Evolutionary conservation across 331 rosid genomes (phyloP).

Genomic region (Quercus tomentella): DNA sequence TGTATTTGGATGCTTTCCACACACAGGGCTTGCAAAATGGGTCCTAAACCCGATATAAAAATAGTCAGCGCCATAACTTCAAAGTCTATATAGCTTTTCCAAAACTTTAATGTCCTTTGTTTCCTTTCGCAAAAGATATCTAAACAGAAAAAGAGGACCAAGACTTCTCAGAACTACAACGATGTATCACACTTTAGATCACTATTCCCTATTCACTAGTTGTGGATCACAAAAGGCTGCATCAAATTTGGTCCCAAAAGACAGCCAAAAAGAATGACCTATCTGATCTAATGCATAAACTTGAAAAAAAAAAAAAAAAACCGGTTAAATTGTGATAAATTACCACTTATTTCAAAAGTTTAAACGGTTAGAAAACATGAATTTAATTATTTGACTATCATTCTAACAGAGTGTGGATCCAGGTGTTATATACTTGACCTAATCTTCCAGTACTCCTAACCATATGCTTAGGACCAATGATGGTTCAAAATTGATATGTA

Average conservation of each 20-base stretch:
- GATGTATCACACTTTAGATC: background rate
- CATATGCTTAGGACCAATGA: background rate
- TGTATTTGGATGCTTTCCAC: background rate
- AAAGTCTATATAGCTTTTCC: background rate
- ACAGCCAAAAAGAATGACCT: background rate
- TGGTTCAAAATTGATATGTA: background rate
- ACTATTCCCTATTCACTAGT: background rate
- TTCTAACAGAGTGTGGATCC: background rate
- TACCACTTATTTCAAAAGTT: too few relatives aligned
- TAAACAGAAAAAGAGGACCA: background rate
- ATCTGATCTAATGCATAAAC: background rate
- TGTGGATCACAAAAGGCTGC: conserved; percentile 12
- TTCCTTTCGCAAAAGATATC: background rate
- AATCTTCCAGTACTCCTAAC: background rate
- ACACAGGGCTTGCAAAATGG: background rate
- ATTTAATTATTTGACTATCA: too few relatives aligned
- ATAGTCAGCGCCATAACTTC: conserved; percentile 11
- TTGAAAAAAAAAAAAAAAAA: background rate
- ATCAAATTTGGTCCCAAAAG: background rate
- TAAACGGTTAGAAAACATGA: too few relatives aligned
- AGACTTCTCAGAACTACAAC: background rate
- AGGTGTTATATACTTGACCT: background rate
- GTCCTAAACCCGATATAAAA: background rate
- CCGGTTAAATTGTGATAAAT: background rate
- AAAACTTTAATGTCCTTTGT: background rate